Percentiles rank a stretch among this genome's conserved stretches.
Evolutionary conservation across 257 asterid genomes (phyloP).

Genomic region (Penstemon barbatus): DNA sequence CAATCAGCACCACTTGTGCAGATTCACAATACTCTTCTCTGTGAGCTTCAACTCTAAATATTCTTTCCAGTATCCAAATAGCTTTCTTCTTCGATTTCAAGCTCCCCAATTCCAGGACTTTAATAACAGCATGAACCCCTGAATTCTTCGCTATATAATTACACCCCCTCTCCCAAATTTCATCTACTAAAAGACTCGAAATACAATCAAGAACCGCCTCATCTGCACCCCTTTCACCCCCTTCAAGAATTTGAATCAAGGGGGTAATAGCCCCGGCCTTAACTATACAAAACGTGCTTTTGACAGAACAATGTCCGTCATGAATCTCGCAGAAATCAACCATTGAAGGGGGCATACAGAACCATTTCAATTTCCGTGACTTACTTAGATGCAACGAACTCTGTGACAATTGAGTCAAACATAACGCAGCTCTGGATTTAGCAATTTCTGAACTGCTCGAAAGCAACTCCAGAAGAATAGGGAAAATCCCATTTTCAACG

Average conservation of each 20-base stretch:
- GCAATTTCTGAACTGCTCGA: conserved; percentile 44
- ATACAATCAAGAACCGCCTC: conserved; percentile 62
- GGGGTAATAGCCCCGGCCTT: conserved; percentile 60
- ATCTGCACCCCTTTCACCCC: conserved; percentile 56
- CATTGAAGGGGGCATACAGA: conserved; percentile 49
- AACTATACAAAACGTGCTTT: conserved; percentile 61
- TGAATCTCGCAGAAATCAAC: conserved; percentile 62
- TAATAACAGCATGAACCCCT: conserved; percentile 44
- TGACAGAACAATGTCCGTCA: conserved; percentile 51
- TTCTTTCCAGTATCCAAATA: conserved; percentile 71
- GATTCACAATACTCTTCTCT: conserved; percentile 55
- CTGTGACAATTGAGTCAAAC: conserved; percentile 72
- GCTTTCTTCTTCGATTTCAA: conserved; percentile 58
- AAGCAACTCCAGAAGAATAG: conserved; percentile 58
- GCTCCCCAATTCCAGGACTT: conserved; percentile 55
- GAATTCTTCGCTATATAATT: conserved; percentile 43
- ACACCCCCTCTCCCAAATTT: conserved; percentile 73
- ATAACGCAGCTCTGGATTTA: conserved; percentile 55
- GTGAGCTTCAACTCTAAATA: conserved; percentile 53
- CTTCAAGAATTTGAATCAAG: conserved; percentile 50
- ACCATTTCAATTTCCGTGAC: conserved; percentile 62
- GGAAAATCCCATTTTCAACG: conserved; percentile 54
- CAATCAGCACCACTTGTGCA: conserved; percentile 66
- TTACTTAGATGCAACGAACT: conserved; percentile 47
- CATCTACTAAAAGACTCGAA: conserved; percentile 64